A percentile compares a stretch with the other conserved stretches of the same genome.
Evolutionary conservation across 495 filamentous ascomycete species (phyloP).

Genomic region (Aspergillus olivimuriae): DNA sequence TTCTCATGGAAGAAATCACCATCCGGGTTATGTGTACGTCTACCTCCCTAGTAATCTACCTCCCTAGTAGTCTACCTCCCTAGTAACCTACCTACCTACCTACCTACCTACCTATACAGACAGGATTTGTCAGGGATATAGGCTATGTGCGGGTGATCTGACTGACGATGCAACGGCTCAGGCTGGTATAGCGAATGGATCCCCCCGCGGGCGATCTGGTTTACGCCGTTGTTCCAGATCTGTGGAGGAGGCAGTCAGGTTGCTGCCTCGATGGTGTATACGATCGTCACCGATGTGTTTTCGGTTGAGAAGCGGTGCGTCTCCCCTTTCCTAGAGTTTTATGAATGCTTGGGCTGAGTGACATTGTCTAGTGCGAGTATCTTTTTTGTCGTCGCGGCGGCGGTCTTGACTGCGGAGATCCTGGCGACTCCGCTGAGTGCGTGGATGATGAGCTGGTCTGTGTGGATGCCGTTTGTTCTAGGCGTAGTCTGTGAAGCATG

Average conservation of each 20-base stretch:
- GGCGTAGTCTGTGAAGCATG: constrained; percentile 1
- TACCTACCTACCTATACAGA: too few species aligned
- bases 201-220: constrained; percentile 4
- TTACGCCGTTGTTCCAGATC: constrained; percentile 8
- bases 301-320: constrained; percentile 6
- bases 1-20: constrained; percentile 3
- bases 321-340: neutral
- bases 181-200: constrained; percentile 7
- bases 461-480: constrained; percentile 5
- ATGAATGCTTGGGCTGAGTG: too few species aligned
- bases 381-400: constrained; percentile 1
- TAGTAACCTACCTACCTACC: neutral
- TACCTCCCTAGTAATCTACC: neutral
- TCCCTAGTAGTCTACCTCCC: neutral
- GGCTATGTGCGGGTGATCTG: neutral
- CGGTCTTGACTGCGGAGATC: constrained; percentile 3
- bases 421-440: constrained; percentile 6
- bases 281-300: constrained; percentile 6
- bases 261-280: constrained; percentile 2
- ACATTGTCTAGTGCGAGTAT: neutral
- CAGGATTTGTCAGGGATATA: too few species aligned
- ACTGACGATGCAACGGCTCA: neutral
- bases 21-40: constrained; percentile 5
- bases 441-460: constrained; percentile 3
- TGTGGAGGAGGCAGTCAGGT: constrained; percentile 5